These are phyloP conservation scores for Cystobasidium sp. DNA, from an alignment of 1,284 basidiomycete species.

Conservation along the genomic window DNA sequence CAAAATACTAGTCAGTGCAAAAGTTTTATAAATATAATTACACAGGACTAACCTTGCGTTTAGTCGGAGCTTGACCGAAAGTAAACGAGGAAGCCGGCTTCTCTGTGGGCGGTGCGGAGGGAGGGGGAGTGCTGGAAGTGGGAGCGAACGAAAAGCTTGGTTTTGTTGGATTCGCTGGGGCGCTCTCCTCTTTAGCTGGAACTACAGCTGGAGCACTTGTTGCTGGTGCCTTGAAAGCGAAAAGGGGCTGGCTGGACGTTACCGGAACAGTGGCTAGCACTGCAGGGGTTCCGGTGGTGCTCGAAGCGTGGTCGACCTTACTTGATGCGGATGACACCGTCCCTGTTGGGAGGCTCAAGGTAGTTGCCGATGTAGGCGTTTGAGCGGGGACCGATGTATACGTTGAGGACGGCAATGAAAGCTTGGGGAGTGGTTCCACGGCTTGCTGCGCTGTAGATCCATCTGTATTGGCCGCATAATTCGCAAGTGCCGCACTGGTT, in stretches of 20 bases:
- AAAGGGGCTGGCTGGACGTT: slow-evolving; percentile 18
- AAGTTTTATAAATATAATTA: background rate
- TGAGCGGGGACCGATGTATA: background rate
- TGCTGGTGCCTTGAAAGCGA: slow-evolving; percentile 19
- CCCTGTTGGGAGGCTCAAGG: background rate
- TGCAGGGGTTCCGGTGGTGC: background rate
- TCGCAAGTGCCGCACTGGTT: background rate
- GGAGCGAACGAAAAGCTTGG: slow-evolving; percentile 24
- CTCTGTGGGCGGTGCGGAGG: no score
- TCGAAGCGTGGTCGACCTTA: no score
- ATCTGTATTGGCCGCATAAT: background rate
- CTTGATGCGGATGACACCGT: background rate
- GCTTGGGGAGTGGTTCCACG: background rate
- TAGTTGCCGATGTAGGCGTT: background rate
- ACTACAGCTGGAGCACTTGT: background rate
- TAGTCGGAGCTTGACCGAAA: slow-evolving; percentile 3
- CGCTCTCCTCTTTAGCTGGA: background rate
- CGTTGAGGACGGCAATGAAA: slow-evolving; percentile 5
- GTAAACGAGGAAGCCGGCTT: background rate
- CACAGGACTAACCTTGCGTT: slow-evolving; percentile 4
- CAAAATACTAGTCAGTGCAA: background rate
- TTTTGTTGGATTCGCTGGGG: background rate
- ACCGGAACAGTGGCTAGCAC: background rate
- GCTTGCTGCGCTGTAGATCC: background rate
- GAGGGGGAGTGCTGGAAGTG: background rate